Percentiles rank a stretch among this genome's conserved stretches.
phyloP scores from a whole-genome alignment of 352 stramenopile genomes.

The Globisporangium apiculatum region DNA sequence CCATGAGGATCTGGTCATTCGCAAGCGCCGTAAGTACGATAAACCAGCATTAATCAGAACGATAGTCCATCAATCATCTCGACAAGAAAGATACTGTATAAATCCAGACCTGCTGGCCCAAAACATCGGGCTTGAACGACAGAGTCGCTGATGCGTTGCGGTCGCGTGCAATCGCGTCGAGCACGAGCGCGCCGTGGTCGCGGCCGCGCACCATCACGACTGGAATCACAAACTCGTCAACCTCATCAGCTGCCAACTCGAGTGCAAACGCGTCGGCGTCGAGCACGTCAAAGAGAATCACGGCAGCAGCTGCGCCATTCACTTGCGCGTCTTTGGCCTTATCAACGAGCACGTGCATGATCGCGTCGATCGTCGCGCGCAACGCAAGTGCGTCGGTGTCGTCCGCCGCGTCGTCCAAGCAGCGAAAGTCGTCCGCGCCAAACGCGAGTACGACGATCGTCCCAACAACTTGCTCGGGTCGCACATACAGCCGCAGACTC shows the following conservation, averaged over 20 bases:
- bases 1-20: slow-evolving; percentile 36
- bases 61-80: not conserved
- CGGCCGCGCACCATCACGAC: slow-evolving; percentile 62
- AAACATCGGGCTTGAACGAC: slow-evolving; percentile 58
- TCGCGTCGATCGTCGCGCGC: slow-evolving; percentile 45
- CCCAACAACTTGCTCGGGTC: slow-evolving; percentile 52
- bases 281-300: slow-evolving; percentile 66
- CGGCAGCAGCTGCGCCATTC: slow-evolving; percentile 38
- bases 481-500: slow-evolving; percentile 55
- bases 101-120: slow-evolving; percentile 51
- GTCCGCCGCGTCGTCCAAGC: slow-evolving; percentile 9
- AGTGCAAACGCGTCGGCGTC: slow-evolving; percentile 61
- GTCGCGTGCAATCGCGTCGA: slow-evolving; percentile 33
- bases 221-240: slow-evolving; percentile 51
- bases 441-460: slow-evolving; percentile 69
- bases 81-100: not conserved
- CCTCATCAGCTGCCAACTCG: slow-evolving; percentile 24
- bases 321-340: slow-evolving; percentile 70
- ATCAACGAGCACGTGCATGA: slow-evolving; percentile 64
- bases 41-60: not conserved
- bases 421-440: slow-evolving; percentile 40
- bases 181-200: slow-evolving; percentile 40
- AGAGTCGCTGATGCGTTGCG: slow-evolving; percentile 32
- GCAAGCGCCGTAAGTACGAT: not conserved
- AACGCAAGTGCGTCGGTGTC: slow-evolving; percentile 47